Evolutionary conservation across 2,329 filamentous ascomycete species (phyloP).

Genomic region (Epichloe aotearoae): DNA sequence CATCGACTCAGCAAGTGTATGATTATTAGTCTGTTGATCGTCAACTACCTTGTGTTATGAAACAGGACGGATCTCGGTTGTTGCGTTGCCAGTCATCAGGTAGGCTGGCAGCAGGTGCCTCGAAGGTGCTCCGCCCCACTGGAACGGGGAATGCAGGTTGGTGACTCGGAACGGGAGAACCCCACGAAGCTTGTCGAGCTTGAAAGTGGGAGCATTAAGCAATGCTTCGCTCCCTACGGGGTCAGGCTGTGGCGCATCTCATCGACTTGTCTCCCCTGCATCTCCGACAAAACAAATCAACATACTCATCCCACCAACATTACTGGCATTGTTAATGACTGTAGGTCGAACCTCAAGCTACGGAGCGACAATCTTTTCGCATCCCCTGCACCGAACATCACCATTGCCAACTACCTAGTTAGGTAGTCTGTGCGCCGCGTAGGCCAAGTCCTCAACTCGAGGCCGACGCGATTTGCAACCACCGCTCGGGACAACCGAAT

Average conservation of each 20-base stretch:
- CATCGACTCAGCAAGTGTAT: no score
- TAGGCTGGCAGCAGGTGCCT: no score
- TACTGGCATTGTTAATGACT: neutral
- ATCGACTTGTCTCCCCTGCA: neutral
- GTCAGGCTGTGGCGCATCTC: neutral
- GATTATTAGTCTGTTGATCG: no score
- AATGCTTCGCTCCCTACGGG: neutral
- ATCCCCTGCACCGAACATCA: neutral
- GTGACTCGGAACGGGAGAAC: neutral
- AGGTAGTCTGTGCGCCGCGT: neutral
- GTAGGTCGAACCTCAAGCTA: neutral
- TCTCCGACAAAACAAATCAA: neutral
- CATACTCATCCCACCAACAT: neutral
- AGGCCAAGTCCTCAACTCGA: conserved; percentile 10
- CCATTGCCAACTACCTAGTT: neutral
- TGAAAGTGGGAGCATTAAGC: neutral
- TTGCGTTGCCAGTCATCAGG: no score
- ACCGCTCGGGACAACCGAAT: conserved; percentile 21
- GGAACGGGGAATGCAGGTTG: neutral
- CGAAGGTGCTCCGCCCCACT: neutral
- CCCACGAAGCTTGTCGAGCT: conserved; percentile 1
- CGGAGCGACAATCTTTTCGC: neutral
- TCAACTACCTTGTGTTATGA: no score
- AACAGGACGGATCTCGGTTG: no score
- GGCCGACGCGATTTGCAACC: conserved; percentile 17